Evolutionary conservation across 495 filamentous ascomycete genomes (phyloP).

Genomic region (Penicillium canescens): DNA sequence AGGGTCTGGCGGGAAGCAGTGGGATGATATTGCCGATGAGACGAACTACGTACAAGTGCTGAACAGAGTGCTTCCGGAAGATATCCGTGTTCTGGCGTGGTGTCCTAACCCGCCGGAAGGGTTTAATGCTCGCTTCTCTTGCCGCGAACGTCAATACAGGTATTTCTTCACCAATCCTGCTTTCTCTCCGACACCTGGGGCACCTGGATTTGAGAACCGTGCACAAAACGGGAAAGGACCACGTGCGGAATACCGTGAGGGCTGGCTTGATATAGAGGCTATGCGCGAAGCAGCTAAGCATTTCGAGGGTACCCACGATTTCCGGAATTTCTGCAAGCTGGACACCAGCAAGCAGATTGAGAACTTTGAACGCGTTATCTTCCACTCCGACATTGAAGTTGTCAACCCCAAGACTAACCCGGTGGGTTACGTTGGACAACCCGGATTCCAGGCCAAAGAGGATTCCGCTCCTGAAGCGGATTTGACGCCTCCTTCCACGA

Average conservation of each 20-base stretch:
- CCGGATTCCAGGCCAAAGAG: conserved; percentile 36
- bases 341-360: conserved; percentile 83
- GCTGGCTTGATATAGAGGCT: conserved; percentile 75
- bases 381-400: conserved; percentile 71
- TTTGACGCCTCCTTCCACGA: conserved; percentile 16
- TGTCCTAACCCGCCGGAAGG: conserved; percentile 73
- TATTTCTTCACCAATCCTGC: conserved; percentile 98
- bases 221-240: conserved; percentile 18
- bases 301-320: conserved; percentile 85
- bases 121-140: conserved; percentile 94
- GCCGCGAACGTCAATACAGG: conserved; percentile 81
- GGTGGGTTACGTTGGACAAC: conserved; percentile 29
- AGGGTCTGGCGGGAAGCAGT: conserved; percentile 43
- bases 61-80: conserved; percentile 83
- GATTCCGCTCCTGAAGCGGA: conserved; percentile 14
- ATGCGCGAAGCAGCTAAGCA: conserved; percentile 80
- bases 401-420: conserved; percentile 53
- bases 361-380: conserved; percentile 76
- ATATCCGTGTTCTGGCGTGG: conserved; percentile 91
- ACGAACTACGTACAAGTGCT: conserved; percentile 77
- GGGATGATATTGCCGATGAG: conserved; percentile 78
- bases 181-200: conserved; percentile 60
- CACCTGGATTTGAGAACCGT: conserved; percentile 33
- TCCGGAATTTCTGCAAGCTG: conserved; percentile 94
- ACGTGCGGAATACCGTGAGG: conserved; percentile 43